These are phyloP conservation scores for Blastobotrys robertii DNA, from an alignment of 805 yeast genomes.

Conservation along the genomic window DNA sequence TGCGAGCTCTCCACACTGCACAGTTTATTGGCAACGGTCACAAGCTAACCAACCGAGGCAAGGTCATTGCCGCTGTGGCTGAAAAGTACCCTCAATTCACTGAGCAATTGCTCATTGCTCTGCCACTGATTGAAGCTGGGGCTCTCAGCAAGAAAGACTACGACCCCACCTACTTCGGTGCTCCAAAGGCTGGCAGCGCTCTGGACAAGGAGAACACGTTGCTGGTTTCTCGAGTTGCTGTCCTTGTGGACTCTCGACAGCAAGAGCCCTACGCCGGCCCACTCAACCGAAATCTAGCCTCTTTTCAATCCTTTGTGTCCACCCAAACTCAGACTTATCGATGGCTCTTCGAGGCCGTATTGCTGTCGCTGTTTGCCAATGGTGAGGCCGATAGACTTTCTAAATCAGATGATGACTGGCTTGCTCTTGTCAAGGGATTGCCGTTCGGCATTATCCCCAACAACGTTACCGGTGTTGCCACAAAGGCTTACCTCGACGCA, in stretches of 20 bases:
- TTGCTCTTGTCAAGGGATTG: slow-evolving; percentile 39
- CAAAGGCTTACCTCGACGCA: slow-evolving; percentile 44
- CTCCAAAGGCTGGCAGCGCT: slow-evolving; percentile 26
- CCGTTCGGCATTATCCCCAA: slow-evolving; percentile 59
- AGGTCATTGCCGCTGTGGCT: slow-evolving; percentile 30
- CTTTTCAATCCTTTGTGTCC: slow-evolving; percentile 56
- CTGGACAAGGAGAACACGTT: slow-evolving; percentile 21
- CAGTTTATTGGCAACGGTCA: slow-evolving; percentile 36
- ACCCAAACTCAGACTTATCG: slow-evolving; percentile 41
- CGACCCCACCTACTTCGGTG: slow-evolving; percentile 31
- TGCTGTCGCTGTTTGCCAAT: slow-evolving; percentile 39
- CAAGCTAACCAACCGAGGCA: slow-evolving; percentile 44
- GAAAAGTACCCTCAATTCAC: slow-evolving; percentile 5
- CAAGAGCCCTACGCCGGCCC: slow-evolving; percentile 56
- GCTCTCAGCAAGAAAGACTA: slow-evolving; percentile 24
- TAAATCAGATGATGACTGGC: slow-evolving; percentile 47
- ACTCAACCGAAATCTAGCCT: slow-evolving; percentile 53
- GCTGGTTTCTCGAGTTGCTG: slow-evolving; percentile 40
- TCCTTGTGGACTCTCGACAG: slow-evolving; percentile 39
- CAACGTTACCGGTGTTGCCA: slow-evolving; percentile 52
- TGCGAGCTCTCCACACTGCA: slow-evolving; percentile 43
- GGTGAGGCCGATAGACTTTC: slow-evolving; percentile 49
- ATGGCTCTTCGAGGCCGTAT: slow-evolving; percentile 44
- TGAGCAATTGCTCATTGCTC: slow-evolving; percentile 19
- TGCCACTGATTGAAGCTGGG: slow-evolving; percentile 18